phyloP scores from a whole-genome alignment of 768 basidiomycete species.

The Dendrothele bispora region DNA sequence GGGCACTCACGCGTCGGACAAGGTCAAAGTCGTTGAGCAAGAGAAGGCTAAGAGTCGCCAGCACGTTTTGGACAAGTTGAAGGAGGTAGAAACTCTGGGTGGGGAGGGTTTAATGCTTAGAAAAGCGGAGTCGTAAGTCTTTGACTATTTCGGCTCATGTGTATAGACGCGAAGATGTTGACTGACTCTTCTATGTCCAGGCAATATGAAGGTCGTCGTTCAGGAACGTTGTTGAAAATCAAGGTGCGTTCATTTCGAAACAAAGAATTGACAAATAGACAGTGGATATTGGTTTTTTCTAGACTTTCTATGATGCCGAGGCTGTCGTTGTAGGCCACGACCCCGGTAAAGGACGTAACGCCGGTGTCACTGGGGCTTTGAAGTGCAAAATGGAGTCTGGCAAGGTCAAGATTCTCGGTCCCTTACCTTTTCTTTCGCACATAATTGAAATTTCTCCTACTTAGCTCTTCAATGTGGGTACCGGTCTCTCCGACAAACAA shows the following conservation, averaged over 20 bases:
- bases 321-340: slow-evolving; percentile 59
- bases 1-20: slow-evolving; percentile 40
- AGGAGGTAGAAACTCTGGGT: slow-evolving; percentile 52
- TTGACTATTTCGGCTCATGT: too few relatives aligned
- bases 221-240: slow-evolving; percentile 51
- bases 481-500: slow-evolving; percentile 53
- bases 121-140: slow-evolving; percentile 48
- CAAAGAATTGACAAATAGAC: too few relatives aligned
- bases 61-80: slow-evolving; percentile 54
- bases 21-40: slow-evolving; percentile 51
- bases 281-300: too few relatives aligned
- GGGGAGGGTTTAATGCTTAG: slow-evolving; percentile 63
- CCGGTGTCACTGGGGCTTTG: slow-evolving; percentile 47
- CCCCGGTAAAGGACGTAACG: slow-evolving; percentile 50
- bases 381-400: slow-evolving; percentile 62
- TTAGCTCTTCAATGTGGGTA: slow-evolving; percentile 57
- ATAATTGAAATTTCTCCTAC: not conserved
- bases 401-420: slow-evolving; percentile 43
- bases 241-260: slow-evolving; percentile 41
- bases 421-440: not conserved
- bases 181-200: slow-evolving; percentile 24
- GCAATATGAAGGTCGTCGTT: slow-evolving; percentile 50
- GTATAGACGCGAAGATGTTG: not conserved
- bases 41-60: slow-evolving; percentile 40
- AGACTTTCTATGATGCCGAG: slow-evolving; percentile 64